Evolutionary conservation across 225 moss, liverwort and hornwort genomes (phyloP).

Genomic region (Thuidium tamariscinum): DNA sequence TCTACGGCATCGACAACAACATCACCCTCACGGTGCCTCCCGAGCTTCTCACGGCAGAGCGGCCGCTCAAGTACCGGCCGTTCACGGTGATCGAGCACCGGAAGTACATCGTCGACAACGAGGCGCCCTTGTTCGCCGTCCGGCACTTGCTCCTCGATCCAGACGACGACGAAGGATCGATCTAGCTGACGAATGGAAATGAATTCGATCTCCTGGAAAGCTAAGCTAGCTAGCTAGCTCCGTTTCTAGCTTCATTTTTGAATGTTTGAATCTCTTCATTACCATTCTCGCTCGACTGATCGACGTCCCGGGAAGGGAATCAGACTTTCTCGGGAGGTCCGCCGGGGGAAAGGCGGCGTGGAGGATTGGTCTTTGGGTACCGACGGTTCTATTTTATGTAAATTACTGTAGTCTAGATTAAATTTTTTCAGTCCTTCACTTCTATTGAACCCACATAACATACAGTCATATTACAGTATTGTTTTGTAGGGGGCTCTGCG

Average conservation of each 20-base stretch:
- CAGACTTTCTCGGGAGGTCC: background rate
- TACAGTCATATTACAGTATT: background rate
- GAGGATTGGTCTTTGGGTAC: background rate
- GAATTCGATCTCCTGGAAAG: background rate
- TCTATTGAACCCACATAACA: background rate
- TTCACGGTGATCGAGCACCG: conserved; percentile 23
- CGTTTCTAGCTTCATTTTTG: no score
- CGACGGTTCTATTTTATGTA: background rate
- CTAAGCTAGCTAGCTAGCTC: background rate
- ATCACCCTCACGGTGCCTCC: conserved; percentile 19
- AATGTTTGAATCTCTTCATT: background rate
- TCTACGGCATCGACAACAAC: conserved; percentile 33
- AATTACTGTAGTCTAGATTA: background rate
- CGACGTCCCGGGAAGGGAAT: background rate
- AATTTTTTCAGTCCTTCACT: no score
- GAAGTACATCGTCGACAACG: conserved; percentile 9
- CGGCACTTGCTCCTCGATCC: conserved; percentile 13
- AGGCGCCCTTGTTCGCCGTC: conserved; percentile 4
- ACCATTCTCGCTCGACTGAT: background rate
- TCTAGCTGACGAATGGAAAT: no score
- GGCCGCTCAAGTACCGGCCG: conserved; percentile 25
- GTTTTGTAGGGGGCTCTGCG: background rate
- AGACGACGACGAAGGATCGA: no score
- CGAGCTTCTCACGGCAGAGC: conserved; percentile 2
- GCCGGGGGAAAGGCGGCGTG: background rate